Evolutionary conservation across 1,284 basidiomycete species (phyloP).

Genomic region (Apiotrichum domesticum): DNA sequence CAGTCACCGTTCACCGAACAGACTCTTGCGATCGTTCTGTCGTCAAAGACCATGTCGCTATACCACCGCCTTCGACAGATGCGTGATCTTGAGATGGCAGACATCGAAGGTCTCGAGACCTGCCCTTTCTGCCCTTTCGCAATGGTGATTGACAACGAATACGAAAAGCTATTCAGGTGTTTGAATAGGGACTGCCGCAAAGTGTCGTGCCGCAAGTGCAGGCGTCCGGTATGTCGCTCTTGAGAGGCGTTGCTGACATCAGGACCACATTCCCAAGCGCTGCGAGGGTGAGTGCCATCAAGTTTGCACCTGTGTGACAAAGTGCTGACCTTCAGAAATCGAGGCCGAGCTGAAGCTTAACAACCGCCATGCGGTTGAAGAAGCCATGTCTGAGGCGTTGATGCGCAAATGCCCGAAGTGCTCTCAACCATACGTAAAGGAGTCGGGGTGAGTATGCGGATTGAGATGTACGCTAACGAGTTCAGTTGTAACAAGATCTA

Average conservation of each 20-base stretch:
- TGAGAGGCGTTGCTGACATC: neutral
- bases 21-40: slow-evolving; percentile 56
- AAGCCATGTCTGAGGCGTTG: slow-evolving; percentile 79
- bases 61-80: slow-evolving; percentile 68
- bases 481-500: slow-evolving; percentile 56
- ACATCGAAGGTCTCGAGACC: slow-evolving; percentile 58
- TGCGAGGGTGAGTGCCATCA: slow-evolving; percentile 52
- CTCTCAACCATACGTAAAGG: slow-evolving; percentile 41
- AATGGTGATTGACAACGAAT: slow-evolving; percentile 66
- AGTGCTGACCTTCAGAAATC: slow-evolving; percentile 44
- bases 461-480: neutral
- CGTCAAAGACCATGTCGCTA: slow-evolving; percentile 57
- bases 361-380: slow-evolving; percentile 69
- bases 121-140: slow-evolving; percentile 80
- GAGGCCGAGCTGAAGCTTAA: slow-evolving; percentile 66
- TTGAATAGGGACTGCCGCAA: slow-evolving; percentile 64
- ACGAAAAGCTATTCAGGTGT: slow-evolving; percentile 73
- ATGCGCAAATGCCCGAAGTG: slow-evolving; percentile 70
- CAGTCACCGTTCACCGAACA: slow-evolving; percentile 60
- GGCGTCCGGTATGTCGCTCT: slow-evolving; percentile 56
- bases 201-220: slow-evolving; percentile 70
- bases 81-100: slow-evolving; percentile 68
- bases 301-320: no score
- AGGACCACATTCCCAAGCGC: slow-evolving; percentile 81
- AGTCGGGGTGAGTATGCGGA: slow-evolving; percentile 47